Percentiles rank a stretch among this genome's conserved stretches.
These are phyloP conservation scores for Aspergillus incahuasiensis DNA, from an alignment of 495 filamentous ascomycete genomes.

Conservation along the genomic window DNA sequence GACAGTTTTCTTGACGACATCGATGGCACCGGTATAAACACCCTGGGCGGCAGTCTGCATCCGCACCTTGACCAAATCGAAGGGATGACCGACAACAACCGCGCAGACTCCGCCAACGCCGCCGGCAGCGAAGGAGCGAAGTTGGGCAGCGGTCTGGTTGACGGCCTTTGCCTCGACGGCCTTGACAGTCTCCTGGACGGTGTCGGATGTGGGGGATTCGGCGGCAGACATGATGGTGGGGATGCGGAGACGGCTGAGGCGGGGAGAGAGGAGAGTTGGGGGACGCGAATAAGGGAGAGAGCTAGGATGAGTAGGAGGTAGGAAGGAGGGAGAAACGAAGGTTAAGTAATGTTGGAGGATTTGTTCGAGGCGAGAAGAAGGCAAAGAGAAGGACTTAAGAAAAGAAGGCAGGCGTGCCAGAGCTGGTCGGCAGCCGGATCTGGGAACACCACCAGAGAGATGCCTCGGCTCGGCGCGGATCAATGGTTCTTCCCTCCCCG, in stretches of 20 bases:
- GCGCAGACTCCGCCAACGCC: constrained; percentile 93
- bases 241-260: neutral
- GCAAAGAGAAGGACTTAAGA: neutral
- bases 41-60: constrained; percentile 94
- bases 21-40: constrained; percentile 83
- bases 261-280: constrained; percentile 6
- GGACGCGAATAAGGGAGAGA: neutral
- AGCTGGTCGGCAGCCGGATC: constrained; percentile 3
- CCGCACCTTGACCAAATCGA: constrained; percentile 95
- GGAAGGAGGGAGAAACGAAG: constrained; percentile 1
- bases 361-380: neutral
- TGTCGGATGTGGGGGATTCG: constrained; percentile 28
- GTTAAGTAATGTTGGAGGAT: neutral
- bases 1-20: constrained; percentile 83
- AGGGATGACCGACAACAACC: constrained; percentile 90
- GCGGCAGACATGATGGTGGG: constrained; percentile 29
- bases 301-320: neutral
- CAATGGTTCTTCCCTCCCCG: constrained; percentile 10
- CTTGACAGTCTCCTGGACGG: constrained; percentile 33
- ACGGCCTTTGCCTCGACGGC: constrained; percentile 32
- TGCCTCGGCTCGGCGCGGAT: constrained; percentile 34
- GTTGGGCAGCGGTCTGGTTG: constrained; percentile 42
- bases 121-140: constrained; percentile 82
- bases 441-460: neutral
- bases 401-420: neutral